phyloP scores from a whole-genome alignment of 768 basidiomycete genomes.

The Hemileccinum rubropunctum region DNA sequence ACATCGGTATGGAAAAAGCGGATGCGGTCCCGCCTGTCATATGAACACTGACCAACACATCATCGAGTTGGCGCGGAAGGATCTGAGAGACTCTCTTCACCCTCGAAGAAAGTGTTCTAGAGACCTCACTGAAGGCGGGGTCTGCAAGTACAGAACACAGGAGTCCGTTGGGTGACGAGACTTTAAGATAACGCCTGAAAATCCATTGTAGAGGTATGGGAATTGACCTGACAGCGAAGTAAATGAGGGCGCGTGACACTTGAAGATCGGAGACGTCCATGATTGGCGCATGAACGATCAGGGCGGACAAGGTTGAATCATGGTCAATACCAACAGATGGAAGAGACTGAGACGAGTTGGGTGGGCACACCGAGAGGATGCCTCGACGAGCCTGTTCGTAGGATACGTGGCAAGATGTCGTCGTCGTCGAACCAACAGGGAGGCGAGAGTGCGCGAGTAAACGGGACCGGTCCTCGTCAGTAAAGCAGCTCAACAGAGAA shows the following conservation, averaged over 20 bases:
- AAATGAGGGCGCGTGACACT: slow-evolving; percentile 20
- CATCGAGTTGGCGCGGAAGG: slow-evolving; percentile 6
- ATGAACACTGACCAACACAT: slow-evolving; percentile 30
- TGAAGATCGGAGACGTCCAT: slow-evolving; percentile 14
- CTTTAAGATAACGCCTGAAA: slow-evolving; percentile 23
- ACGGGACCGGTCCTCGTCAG: slow-evolving; percentile 45
- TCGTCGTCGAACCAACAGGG: slow-evolving; percentile 27
- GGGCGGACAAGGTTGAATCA: slow-evolving; percentile 42
- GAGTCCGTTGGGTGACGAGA: slow-evolving; percentile 7
- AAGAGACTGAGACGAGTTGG: slow-evolving; percentile 1
- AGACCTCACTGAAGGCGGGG: slow-evolving; percentile 10
- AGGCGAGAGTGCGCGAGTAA: slow-evolving; percentile 50
- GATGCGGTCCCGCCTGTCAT: slow-evolving; percentile 13
- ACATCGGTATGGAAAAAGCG: slow-evolving; percentile 12
- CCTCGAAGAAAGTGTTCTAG: slow-evolving; percentile 10
- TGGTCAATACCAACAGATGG: slow-evolving; percentile 48
- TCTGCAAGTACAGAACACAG: slow-evolving; percentile 21
- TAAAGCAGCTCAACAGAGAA: slow-evolving; percentile 40
- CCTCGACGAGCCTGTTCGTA: slow-evolving; percentile 29
- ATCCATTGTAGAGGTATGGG: slow-evolving; percentile 11
- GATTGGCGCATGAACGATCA: slow-evolving; percentile 41
- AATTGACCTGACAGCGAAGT: slow-evolving; percentile 26
- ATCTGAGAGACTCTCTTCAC: slow-evolving; percentile 11
- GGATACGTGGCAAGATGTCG: slow-evolving; percentile 6
- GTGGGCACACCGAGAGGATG: slow-evolving; percentile 3